A percentile compares a stretch with the other conserved stretches of the same genome.
Evolutionary conservation across 2,329 filamentous ascomycete genomes (phyloP).

Genomic region (Elsinoe ampelina): DNA sequence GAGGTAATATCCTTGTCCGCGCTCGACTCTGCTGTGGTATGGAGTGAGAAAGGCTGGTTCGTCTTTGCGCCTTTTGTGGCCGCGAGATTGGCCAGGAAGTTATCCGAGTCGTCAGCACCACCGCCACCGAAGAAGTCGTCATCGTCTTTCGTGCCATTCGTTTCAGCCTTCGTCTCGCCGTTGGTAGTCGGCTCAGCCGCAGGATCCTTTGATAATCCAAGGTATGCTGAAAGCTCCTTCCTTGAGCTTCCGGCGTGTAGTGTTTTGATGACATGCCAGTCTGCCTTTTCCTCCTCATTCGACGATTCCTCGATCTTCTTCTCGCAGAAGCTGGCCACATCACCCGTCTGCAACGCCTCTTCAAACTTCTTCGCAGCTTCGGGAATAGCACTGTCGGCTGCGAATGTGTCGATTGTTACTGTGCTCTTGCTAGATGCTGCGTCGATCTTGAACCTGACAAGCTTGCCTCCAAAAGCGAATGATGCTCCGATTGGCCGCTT

Average conservation of each 20-base stretch:
- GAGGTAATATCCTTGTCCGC: slow-evolving; percentile 81
- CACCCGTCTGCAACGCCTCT: slow-evolving; percentile 64
- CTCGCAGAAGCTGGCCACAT: slow-evolving; percentile 71
- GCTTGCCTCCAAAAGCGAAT: slow-evolving; percentile 91
- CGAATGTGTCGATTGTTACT: slow-evolving; percentile 77
- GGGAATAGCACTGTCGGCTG: slow-evolving; percentile 77
- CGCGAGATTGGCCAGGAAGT: slow-evolving; percentile 75
- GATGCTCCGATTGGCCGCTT: slow-evolving; percentile 76
- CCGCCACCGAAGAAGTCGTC: slow-evolving; percentile 64
- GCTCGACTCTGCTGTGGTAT: slow-evolving; percentile 70
- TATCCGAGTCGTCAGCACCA: slow-evolving; percentile 58
- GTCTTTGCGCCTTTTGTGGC: slow-evolving; percentile 87
- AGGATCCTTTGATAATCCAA: slow-evolving; percentile 61
- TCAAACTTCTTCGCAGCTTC: slow-evolving; percentile 80
- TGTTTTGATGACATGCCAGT: slow-evolving; percentile 92
- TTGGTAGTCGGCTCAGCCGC: slow-evolving; percentile 33
- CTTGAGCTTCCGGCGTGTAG: slow-evolving; percentile 78
- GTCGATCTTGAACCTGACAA: slow-evolving; percentile 68
- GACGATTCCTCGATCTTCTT: slow-evolving; percentile 64
- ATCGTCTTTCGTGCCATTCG: slow-evolving; percentile 25
- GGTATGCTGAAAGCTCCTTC: slow-evolving; percentile 74
- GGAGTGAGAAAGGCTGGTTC: slow-evolving; percentile 87
- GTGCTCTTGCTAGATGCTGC: slow-evolving; percentile 57
- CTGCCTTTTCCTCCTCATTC: slow-evolving; percentile 84
- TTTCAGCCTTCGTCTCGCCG: slow-evolving; percentile 45